Conservation (phyloP, 768 basidiomycete genomes). For the Russula olivacea region DNA sequence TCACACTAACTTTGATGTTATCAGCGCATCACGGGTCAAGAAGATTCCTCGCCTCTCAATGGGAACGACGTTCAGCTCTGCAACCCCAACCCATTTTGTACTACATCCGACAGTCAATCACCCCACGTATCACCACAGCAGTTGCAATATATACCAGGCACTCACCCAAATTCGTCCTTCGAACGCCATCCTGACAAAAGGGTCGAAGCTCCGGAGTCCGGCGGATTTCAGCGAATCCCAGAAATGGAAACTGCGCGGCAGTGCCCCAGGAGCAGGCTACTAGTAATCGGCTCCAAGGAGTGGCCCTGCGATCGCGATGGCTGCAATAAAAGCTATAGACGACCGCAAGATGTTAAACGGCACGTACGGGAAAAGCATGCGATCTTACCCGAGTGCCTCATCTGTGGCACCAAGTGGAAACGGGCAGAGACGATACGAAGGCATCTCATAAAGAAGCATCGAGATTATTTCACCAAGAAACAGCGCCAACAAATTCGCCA, state of each 20-base stretch:
- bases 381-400: not conserved
- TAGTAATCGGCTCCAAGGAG: not conserved
- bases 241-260: not conserved
- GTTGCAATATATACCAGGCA: not conserved
- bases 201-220: not conserved
- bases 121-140: not conserved
- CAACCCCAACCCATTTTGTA: not conserved
- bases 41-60: not conserved
- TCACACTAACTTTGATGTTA: not conserved
- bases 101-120: not conserved
- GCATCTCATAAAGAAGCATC: not conserved
- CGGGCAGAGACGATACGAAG: not conserved
- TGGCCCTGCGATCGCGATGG: not conserved
- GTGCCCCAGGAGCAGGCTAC: not conserved
- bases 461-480: not conserved
- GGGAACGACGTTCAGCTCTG: not conserved
- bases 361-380: slow-evolving; percentile 1
- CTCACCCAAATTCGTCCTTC: not conserved
- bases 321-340: not conserved
- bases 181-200: not conserved
- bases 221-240: not conserved
- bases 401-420: slow-evolving; percentile 2
- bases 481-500: not conserved
- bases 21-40: not conserved
- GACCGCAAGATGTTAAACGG: not conserved